phyloP scores from a whole-genome alignment of 1,139 yeast genomes.

The Lodderomyces pseudojiufengensis region DNA sequence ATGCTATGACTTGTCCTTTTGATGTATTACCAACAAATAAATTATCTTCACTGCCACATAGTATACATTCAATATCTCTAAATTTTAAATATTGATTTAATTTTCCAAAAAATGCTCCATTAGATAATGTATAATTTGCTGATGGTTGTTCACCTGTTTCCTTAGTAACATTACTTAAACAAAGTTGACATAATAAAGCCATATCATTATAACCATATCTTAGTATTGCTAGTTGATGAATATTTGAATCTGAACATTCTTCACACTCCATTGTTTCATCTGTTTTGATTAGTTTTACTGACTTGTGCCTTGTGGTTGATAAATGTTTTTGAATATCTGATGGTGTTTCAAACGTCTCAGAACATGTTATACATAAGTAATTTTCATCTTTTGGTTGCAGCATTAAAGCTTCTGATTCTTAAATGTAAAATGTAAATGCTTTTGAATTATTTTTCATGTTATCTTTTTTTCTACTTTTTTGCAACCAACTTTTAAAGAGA shows the following conservation, averaged over 20 bases:
- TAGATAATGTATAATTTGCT: conserved; percentile 48
- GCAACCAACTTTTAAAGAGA: not conserved
- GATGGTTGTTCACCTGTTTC: conserved; percentile 35
- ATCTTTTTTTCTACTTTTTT: no score
- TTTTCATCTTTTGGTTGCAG: not conserved
- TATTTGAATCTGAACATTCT: conserved; percentile 51
- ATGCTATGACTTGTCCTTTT: conserved; percentile 27
- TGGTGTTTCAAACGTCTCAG: conserved; percentile 16
- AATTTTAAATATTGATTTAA: conserved; percentile 46
- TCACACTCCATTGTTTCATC: conserved; percentile 52
- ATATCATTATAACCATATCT: conserved; percentile 57
- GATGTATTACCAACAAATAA: conserved; percentile 34
- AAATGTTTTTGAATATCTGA: conserved; percentile 41
- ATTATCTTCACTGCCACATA: conserved; percentile 40
- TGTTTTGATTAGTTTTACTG: conserved; percentile 27
- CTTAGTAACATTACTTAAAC: conserved; percentile 36
- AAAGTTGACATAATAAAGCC: conserved; percentile 46
- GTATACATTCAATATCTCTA: conserved; percentile 47
- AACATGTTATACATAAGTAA: conserved; percentile 31
- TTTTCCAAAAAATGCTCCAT: conserved; percentile 52
- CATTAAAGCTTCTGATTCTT: no score
- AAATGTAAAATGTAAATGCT: conserved; percentile 1
- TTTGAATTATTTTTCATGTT: not conserved
- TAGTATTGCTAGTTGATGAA: conserved; percentile 50
- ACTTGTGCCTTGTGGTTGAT: conserved; percentile 52